These are phyloP conservation scores for Podaxis rugospora DNA, from an alignment of 768 basidiomycete genomes.

Conservation along the genomic window DNA sequence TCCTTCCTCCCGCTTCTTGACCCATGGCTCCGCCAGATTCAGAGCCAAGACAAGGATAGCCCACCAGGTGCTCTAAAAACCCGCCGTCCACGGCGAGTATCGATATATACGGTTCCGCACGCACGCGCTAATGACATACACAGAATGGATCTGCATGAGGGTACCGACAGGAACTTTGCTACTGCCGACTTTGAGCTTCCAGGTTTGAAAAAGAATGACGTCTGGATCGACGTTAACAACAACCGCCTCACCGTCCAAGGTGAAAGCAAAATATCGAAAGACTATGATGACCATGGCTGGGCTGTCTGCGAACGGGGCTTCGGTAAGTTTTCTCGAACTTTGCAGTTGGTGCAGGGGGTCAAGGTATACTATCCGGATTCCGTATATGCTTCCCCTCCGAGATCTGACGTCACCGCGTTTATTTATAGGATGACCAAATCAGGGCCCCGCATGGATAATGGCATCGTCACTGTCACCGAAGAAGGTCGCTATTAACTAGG, in stretches of 20 bases:
- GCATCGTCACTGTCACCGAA: constrained; percentile 42
- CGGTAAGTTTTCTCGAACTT: constrained; percentile 46
- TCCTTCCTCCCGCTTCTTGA: not conserved
- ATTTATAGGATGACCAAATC: constrained; percentile 36
- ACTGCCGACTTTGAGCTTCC: constrained; percentile 54
- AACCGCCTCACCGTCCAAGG: constrained; percentile 45
- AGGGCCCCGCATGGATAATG: constrained; percentile 42
- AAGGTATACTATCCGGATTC: constrained; percentile 28
- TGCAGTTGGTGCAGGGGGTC: constrained; percentile 45
- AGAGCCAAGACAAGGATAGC: not conserved
- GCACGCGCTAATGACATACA: not conserved
- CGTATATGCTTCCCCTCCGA: not conserved
- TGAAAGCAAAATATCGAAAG: constrained; percentile 27
- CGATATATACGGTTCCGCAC: not conserved
- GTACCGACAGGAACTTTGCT: constrained; percentile 24
- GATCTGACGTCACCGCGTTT: not conserved
- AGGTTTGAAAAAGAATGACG: constrained; percentile 44
- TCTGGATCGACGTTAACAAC: constrained; percentile 43
- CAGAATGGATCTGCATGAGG: constrained; percentile 4
- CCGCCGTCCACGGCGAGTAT: not conserved
- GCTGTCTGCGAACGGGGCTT: constrained; percentile 41
- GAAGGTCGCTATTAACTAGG: constrained; percentile 32
- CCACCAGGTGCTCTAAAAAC: not conserved
- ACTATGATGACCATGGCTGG: constrained; percentile 32
- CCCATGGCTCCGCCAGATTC: not conserved